Evolutionary conservation across 2,329 filamentous ascomycete species (phyloP), one percentile per base, ranked within the genome.

Genomic region (Pseudohalonectria lignicola): DNA sequence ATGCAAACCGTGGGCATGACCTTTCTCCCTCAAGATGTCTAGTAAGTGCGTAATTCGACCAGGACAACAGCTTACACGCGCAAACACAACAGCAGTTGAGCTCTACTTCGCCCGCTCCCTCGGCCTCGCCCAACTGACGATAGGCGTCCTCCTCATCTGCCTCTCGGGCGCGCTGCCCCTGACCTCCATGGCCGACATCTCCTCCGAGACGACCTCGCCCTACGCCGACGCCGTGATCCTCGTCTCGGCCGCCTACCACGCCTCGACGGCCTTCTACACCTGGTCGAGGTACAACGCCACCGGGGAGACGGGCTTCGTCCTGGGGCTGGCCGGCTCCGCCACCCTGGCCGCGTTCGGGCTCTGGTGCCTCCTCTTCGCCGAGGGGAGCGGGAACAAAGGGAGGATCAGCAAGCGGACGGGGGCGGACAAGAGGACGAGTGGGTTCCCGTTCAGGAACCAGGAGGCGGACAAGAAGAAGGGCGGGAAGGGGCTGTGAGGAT

Each of bases 41-140:
- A n/a, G n/a, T n/a, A n/a, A n/a, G n/a, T n/a, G n/a, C n/a, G n/a
- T n/a, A n/a, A n/a, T n/a, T n/a, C n/a, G n/a, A n/a, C n/a, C n/a
- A n/a, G n/a, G n/a, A n/a, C n/a, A n/a, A n/a, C n/a, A n/a, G n/a
- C n/a, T n/a, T n/a, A n/a, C n/a, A n/a, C n/a, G n/a, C n/a, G n/a
- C n/a, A n/a, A n/a, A n/a, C n/a, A n/a, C n/a, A n/a, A n/a, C 46
- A 75, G 77, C 61, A 18, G 64, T 86, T 23, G 82, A 87, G 57
- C 60, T 73, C 40, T 90, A 90, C 67, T 79, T 88, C 55, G 76
- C 76, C 37, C 80, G 83, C 31, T 75, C 71, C 20, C 69, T 86
- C 2, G 84, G 81, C 45, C 63, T 88, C 40, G 63, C 76, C 21
- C 69, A 86, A 32, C 62, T 87, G 17, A 63, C 76, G 9, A 60